These are phyloP conservation scores for Monosporozyma solicola DNA, from an alignment of 805 yeast genomes.

Conservation along the genomic window DNA sequence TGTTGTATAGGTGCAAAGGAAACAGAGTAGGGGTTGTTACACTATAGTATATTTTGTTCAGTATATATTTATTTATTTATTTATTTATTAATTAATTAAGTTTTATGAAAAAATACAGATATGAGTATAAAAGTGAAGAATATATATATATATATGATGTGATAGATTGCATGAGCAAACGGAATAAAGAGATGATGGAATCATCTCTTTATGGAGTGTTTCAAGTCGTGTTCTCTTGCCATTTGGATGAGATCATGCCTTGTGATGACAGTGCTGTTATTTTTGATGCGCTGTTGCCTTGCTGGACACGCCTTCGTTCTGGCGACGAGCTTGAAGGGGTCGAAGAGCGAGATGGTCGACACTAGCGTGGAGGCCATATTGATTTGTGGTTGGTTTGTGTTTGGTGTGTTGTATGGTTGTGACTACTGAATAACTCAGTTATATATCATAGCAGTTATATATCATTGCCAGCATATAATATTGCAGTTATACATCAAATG, in stretches of 20 bases:
- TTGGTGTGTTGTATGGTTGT: slow-evolving; percentile 2
- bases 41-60: no score
- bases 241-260: slow-evolving; percentile 16
- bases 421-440: no score
- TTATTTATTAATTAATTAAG: no score
- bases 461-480: no score
- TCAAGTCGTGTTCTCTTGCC: slow-evolving; percentile 9
- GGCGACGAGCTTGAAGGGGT: background rate
- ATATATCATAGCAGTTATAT: no score
- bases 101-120: background rate
- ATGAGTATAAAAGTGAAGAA: background rate
- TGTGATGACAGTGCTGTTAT: slow-evolving; percentile 10
- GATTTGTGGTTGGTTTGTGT: no score
- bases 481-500: no score
- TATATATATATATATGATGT: background rate
- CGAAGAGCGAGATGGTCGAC: background rate
- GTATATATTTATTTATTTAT: no score
- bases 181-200: background rate
- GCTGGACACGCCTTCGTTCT: background rate
- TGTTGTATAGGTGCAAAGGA: background rate
- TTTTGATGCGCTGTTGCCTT: background rate
- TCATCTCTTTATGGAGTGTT: background rate
- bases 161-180: no score
- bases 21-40: no score
- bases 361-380: background rate